Conservation (phyloP, 805 yeast genomes). For the Barnettozyma populi region DNA sequence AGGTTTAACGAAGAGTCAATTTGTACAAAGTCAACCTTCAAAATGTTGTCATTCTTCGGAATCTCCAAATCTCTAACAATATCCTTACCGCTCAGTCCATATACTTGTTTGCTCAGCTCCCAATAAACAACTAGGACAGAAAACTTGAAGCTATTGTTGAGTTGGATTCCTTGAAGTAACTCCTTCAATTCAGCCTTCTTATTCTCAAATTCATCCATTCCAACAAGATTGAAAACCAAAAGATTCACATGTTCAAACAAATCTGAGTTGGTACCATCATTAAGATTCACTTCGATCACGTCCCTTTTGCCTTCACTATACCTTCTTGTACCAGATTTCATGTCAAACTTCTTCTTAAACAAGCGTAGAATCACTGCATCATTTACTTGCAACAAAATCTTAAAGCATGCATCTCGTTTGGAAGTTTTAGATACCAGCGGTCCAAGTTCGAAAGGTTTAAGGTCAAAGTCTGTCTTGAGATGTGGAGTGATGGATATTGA, state of each 20-base stretch:
- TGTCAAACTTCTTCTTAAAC: conserved; percentile 29
- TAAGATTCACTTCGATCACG: conserved; percentile 20
- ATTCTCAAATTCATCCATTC: conserved; percentile 29
- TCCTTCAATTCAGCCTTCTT: conserved; percentile 26
- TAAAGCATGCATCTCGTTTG: neutral
- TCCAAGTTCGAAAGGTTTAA: conserved; percentile 21
- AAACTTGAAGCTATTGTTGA: conserved; percentile 30
- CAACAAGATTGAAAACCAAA: conserved; percentile 34
- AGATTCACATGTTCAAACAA: conserved; percentile 27
- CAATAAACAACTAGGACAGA: conserved; percentile 32
- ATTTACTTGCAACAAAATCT: conserved; percentile 17
- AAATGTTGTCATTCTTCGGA: conserved; percentile 24
- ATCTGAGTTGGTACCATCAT: conserved; percentile 23
- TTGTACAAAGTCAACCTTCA: conserved; percentile 25
- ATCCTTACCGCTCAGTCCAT: conserved; percentile 21
- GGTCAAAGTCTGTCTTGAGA: conserved; percentile 14
- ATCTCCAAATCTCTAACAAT: conserved; percentile 28
- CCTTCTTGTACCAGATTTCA: conserved; percentile 8
- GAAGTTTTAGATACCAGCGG: conserved; percentile 15
- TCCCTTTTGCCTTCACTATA: conserved; percentile 1
- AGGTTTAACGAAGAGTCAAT: conserved; percentile 28
- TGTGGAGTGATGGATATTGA: neutral
- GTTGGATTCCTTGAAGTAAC: conserved; percentile 29
- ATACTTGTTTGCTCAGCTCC: conserved; percentile 21
- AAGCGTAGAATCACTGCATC: conserved; percentile 29